Evolutionary conservation across 371 early-diverging fungal species (phyloP), one percentile per base, ranked within the genome.

Genomic region (Capillidium rhysosporum): DNA sequence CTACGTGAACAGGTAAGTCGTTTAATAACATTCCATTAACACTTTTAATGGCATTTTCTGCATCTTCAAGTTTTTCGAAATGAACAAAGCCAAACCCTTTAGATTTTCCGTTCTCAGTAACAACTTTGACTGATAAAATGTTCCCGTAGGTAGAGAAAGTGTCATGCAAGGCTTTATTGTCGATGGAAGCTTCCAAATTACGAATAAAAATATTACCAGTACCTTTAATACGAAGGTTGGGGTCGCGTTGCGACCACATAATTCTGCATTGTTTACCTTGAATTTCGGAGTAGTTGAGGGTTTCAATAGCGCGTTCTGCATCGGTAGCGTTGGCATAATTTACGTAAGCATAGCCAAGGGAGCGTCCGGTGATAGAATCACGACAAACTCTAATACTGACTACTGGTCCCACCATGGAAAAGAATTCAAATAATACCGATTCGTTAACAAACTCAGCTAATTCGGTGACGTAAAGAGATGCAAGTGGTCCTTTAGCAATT

Each of bases 191-290:
- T 69, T 94, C 94, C 43, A 99, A 75, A 84, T 99, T 98, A 81
- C 99, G 99, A 78, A 99, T 98, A 71, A 99, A 94, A 64, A 99
- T 84, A 75, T 99, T 99, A 58, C 94, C 97, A 28, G 77, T 71
- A 46, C 96, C 94, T 56, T 81, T 78, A 66, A 81, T 80, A 69
- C 98, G 92, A 58, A 88, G 74, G 53, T 91, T 76, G 25, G 98
- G 98, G 73, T 97, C 95, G 59, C 98, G 86, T 77, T 97, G 92
- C 54, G 92, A 91, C 94, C 94, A 95, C 98, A 97, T 97, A 70
- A 97, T 92, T 60, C 98, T 90, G 74, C 94, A 92, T 49, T 92
- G 79, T 61, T 81, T 80, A 59, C 86, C 90, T 78, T 89, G 90
- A 67, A 97, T 80, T 66, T 76, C 69, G 52, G 89, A 82, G 76